Conservation (phyloP, 306 rosid species). For the Begonia loranthoides region DNA sequence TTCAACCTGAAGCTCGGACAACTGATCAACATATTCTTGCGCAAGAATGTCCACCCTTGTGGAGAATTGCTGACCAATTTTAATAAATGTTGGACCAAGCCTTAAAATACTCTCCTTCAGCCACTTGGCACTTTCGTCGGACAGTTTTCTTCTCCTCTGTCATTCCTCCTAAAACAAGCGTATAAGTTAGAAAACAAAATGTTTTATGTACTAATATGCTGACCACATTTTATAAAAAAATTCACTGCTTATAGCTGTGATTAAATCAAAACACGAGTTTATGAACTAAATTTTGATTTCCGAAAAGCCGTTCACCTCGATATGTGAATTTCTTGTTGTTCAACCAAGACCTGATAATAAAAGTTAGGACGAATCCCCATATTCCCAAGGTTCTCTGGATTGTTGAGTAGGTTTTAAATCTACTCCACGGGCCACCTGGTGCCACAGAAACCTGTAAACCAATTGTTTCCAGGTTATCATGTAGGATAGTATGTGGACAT, state of each 20-base stretch:
- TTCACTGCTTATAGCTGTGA: no score
- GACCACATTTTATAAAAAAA: no score
- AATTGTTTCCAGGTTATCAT: no score
- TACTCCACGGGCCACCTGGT: constrained; percentile 96
- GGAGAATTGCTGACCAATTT: constrained; percentile 98
- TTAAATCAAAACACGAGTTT: background rate
- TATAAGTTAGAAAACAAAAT: background rate
- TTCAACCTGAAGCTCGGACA: constrained; percentile 93
- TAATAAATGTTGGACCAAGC: constrained; percentile 96
- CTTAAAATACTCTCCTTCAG: constrained; percentile 90
- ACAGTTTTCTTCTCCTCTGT: constrained; percentile 68
- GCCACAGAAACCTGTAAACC: constrained; percentile 70
- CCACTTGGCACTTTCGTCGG: constrained; percentile 89
- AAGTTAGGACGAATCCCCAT: constrained; percentile 93
- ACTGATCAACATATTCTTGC: constrained; percentile 92
- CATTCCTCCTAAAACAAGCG: constrained; percentile 61
- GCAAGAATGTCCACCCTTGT: constrained; percentile 98
- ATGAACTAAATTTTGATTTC: constrained; percentile 1
- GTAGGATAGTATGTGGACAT: no score
- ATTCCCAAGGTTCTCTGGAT: constrained; percentile 94
- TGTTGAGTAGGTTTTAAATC: constrained; percentile 92
- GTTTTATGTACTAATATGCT: background rate
- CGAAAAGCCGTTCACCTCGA: constrained; percentile 31
- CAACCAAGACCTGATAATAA: constrained; percentile 75
- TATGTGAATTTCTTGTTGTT: constrained; percentile 64